A percentile compares a stretch with the other conserved stretches of the same genome.
These are phyloP conservation scores for Populus trichocarpa DNA, from an alignment of 441 rosid species.

Conservation along the genomic window DNA sequence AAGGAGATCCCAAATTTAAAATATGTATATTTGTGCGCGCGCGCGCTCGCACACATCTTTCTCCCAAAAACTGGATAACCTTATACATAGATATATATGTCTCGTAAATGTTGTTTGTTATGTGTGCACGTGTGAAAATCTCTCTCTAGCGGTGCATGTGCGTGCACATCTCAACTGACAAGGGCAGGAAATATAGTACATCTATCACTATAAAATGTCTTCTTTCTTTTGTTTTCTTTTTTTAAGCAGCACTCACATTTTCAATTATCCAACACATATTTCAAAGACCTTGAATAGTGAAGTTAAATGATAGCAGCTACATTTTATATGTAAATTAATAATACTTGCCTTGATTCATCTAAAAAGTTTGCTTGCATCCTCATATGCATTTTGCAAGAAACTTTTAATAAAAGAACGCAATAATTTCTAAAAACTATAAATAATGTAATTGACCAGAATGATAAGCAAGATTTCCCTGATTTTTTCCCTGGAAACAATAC, in stretches of 20 bases:
- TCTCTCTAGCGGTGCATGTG: not conserved
- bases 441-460: not conserved
- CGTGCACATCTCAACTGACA: not conserved
- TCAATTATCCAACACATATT: not conserved
- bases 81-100: too few species aligned
- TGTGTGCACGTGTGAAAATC: not conserved
- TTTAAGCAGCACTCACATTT: not conserved
- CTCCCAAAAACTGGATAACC: not conserved
- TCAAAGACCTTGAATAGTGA: not conserved
- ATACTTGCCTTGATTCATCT: not conserved
- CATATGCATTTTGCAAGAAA: slow-evolving; percentile 2
- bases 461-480: not conserved
- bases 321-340: not conserved
- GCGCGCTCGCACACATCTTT: not conserved
- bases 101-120: not conserved
- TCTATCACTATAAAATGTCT: not conserved
- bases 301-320: not conserved
- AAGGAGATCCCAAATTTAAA: not conserved
- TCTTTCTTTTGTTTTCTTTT: too few species aligned
- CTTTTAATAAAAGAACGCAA: not conserved
- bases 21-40: too few species aligned
- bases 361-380: not conserved
- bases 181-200: not conserved
- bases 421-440: not conserved
- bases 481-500: not conserved